Base-by-base conservation (phyloP, 495 filamentous ascomycete genomes). In the Parathielavia hyrcaniae region DNA sequence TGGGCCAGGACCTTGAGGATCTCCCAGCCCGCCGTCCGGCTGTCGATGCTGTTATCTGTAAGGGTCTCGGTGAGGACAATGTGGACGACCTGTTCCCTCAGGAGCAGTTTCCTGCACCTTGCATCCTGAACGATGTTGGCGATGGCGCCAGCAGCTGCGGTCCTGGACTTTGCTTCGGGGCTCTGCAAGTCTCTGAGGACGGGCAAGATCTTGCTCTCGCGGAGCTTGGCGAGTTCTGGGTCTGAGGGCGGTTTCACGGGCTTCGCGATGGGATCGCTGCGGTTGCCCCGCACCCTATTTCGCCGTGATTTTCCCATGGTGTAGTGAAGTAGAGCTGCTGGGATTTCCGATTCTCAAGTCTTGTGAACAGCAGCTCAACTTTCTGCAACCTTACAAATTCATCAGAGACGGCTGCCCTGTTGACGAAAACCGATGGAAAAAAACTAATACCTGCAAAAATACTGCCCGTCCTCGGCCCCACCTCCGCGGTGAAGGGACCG, bases 61-160 rank as follows among this genome's bases (percentile, higher is more conserved):
- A 85, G 68, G 32, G 79, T 81, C 69, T 84, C 80, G 47, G 78
- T 82, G 57, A 86, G 73, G 32, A 85, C 68, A 44, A 78, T 78
- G 45, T 73, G 76, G 34, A 86, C 83, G 49, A 85, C 71, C 64
- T 83, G 77, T 60, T 86, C 83, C 41, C 80, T 71, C 39, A 85
- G 69, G 19, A 85, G 73, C 52, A 85, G 65, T 55, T 83, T 84
- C 44, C 83, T 69, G 62, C 76, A 83, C 40, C 73, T 79, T 8
- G 70, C 59, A 64, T 85, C 79, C 36, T 83, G 76, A 38, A 85
- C 75, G 14, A 85, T 80, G 63, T 82, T 83, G 40, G 76, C 72
- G 36, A 84, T 77, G 26, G 79, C 79, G 41, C 65, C 64, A 5
- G 82, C 77, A 11, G 83, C 83, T 11, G 72, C 61, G 6, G 75